A percentile compares a stretch with the other conserved stretches of the same genome.
Conservation (phyloP, 176 grass and related monocot species). For the Poa pratensis region DNA sequence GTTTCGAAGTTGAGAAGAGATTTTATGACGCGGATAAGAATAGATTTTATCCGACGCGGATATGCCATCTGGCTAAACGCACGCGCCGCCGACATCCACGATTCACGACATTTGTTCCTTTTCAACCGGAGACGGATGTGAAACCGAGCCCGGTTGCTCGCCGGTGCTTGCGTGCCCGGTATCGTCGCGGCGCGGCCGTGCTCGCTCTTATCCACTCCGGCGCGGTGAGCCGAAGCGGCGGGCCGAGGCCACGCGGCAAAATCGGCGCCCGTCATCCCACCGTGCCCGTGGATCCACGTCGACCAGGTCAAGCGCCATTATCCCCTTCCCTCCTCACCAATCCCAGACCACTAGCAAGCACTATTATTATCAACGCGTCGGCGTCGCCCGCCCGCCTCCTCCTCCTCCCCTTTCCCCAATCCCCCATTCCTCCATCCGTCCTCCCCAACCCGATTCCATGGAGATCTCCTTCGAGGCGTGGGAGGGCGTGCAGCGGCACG, state of each 20-base stretch:
- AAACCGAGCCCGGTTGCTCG: not conserved
- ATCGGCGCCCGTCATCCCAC: conserved; percentile 13
- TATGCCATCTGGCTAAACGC: not conserved
- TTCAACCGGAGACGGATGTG: not conserved
- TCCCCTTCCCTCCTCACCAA: conserved; percentile 3
- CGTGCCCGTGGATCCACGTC: conserved; percentile 45
- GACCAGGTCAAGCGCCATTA: conserved; percentile 36
- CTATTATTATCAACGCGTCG: conserved; percentile 39
- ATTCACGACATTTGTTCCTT: not conserved
- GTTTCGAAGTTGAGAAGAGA: too few species aligned
- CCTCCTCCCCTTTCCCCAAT: not conserved
- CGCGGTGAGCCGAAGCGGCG: conserved; percentile 47
- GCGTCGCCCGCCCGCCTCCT: conserved; percentile 19
- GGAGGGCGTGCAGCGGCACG: conserved; percentile 98
- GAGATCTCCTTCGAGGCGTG: conserved; percentile 96
- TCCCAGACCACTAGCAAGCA: conserved; percentile 29
- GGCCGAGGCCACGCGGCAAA: conserved; percentile 36
- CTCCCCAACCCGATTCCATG: not conserved
- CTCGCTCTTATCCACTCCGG: conserved; percentile 47
- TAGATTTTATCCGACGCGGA: not conserved
- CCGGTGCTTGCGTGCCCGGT: not conserved
- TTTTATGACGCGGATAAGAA: too few species aligned
- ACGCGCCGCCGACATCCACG: not conserved
- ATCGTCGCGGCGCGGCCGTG: not conserved
- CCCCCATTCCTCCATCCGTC: not conserved